Base-by-base conservation (phyloP, 2,329 filamentous ascomycete genomes). In the Botrytis porri region DNA sequence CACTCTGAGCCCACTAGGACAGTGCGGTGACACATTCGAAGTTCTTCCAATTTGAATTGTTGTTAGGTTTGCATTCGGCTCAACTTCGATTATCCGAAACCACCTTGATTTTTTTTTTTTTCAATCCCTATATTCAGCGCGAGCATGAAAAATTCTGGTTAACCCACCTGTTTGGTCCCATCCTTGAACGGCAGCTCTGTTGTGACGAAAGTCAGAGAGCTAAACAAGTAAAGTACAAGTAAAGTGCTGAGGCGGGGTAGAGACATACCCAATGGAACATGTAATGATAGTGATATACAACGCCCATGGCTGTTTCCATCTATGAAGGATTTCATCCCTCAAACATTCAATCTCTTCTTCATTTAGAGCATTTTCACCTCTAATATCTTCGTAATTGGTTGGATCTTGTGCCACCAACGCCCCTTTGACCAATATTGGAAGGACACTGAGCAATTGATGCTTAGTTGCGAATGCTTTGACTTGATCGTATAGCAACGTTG, bases 381-480 rank as follows among this genome's bases (percentile, higher is more conserved):
- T 86, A 4, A 81, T 82, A 65, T 93, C 85, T 54, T 86, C 83
- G 73, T 92, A 90, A 80, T 87, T 92, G 37, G 85, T 84, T 0
- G 92, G 92, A 76, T 91, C 88, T 80, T 93, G 92, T 4, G 93
- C 93, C 20, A 94, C 87, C 12, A 95, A 85, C 7, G 92, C 93
- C 48, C 92, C 93, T 77, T 90, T 91, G 71, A 87, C 85, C 72
- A 94, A 84, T 29, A 91, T 80, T 3, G 83, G 82, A 8, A 88
- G 81, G 75, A 90, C 85, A 67, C 90, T 87, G 2, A 83, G 81
- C 45, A 95, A 84, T 35, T 85, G 85, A 76, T 92, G 88, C 59
- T 86, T 82, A 18, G 83, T 82, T 54, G 89, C 90, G 77, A 92
- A 93, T 22, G 83, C 83, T 72, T 88, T 84, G 59, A 90, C 90